phyloP scores from a whole-genome alignment of 2,329 filamentous ascomycete species.

The Clarireedia sp. region DNA sequence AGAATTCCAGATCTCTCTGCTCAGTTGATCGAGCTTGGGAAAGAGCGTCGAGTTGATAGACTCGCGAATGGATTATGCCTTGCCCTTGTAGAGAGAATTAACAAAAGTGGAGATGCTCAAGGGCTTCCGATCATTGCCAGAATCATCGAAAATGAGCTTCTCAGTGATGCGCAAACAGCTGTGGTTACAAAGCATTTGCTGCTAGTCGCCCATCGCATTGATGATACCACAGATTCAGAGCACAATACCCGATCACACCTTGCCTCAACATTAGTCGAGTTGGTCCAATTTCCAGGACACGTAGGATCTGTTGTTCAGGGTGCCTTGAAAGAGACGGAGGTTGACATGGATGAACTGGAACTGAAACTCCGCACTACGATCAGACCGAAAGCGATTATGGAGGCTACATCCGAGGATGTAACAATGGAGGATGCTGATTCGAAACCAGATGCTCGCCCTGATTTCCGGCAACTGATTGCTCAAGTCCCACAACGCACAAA shows the following conservation, averaged over 20 bases:
- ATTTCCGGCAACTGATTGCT: constrained; percentile 20
- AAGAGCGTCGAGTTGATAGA: constrained; percentile 60
- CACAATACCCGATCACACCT: constrained; percentile 54
- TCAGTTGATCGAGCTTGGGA: constrained; percentile 52
- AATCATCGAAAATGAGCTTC: constrained; percentile 50
- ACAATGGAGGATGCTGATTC: constrained; percentile 39
- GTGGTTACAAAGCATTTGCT: constrained; percentile 60
- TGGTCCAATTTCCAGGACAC: constrained; percentile 52
- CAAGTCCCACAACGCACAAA: constrained; percentile 29
- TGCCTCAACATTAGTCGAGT: constrained; percentile 56
- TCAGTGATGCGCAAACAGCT: constrained; percentile 55
- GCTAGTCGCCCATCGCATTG: constrained; percentile 49
- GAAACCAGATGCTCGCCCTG: constrained; percentile 24
- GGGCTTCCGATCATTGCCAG: constrained; percentile 53
- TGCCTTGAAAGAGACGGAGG: constrained; percentile 57
- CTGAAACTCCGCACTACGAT: constrained; percentile 66
- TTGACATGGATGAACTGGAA: constrained; percentile 69
- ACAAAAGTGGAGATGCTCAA: constrained; percentile 49
- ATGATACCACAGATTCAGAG: constrained; percentile 45
- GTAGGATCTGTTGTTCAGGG: constrained; percentile 56
- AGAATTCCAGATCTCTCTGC: constrained; percentile 53
- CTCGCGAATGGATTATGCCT: constrained; percentile 65
- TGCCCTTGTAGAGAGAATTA: constrained; percentile 53
- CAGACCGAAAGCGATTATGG: constrained; percentile 46
- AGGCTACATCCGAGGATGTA: constrained; percentile 41